Base-by-base conservation (phyloP, 805 yeast species). In the Ogataea thermomethanolica region DNA sequence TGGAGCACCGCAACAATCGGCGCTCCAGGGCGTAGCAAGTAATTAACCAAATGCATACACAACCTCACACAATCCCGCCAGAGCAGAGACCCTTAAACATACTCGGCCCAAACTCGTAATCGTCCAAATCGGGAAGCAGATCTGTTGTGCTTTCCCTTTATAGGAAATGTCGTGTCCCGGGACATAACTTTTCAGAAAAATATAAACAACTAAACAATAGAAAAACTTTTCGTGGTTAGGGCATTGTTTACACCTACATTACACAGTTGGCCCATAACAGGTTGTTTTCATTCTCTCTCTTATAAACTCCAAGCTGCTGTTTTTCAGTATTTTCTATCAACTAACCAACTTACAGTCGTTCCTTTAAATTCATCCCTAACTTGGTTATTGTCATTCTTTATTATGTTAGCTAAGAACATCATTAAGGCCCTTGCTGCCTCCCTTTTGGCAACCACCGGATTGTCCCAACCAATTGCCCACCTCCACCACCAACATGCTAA, bases 401-500 rank as follows among this genome's bases (percentile, higher is more conserved):
- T 13, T 17, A 55, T 58, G 65, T 54, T 54, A 43, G 53, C 61
- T 44, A 54, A 49, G 26, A 45, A 42, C 41, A 49, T 79, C 57
- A 55, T 76, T 54, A 70, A 67, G 51, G 62, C 74, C 39, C 44
- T 70, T 41, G 58, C 67, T 43, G 62, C 69, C 33, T 76, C 81
- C 39, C 56, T 78, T 38, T 56, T 78, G 39, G 62, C 72, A 44
- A 73, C 74, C 52, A 60, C 75, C 37, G 71, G 73, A 36, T 45
- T 72, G 29, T 83, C 86, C 46, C 77, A 74, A 39, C 87, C 88
- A 44, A 66, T 76, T 39, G 71, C 68, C 42, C 83, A 76, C 52
- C 74, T 70, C 49, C 88, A 83, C 64, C 74, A 74, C 57, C 62
- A 64, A 48, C 78, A 77, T 59, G 78, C 73, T 58, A 78, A 80